Evolutionary conservation across 1,139 yeast species (phyloP).

Genomic region (Citeromyces siamensis): DNA sequence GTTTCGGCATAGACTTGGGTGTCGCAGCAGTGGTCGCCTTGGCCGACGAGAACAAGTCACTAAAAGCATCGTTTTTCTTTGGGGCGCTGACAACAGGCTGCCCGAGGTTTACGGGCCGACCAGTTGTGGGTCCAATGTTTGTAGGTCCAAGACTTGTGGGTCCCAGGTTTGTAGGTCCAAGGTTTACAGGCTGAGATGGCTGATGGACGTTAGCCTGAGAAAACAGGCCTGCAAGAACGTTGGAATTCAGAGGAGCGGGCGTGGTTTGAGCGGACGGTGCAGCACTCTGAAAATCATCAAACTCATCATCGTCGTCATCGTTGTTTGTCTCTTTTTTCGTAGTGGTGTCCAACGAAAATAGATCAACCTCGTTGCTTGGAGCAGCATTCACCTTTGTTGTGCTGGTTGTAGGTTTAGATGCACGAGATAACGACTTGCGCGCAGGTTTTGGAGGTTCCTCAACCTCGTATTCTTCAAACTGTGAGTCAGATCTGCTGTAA

Average conservation of each 20-base stretch:
- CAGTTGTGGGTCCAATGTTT: constrained; percentile 11
- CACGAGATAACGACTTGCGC: constrained; percentile 6
- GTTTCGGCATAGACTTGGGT: constrained; percentile 10
- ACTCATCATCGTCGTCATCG: constrained; percentile 75
- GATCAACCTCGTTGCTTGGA: constrained; percentile 30
- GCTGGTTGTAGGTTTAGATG: constrained; percentile 22
- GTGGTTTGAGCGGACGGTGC: constrained; percentile 24
- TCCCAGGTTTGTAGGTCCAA: neutral
- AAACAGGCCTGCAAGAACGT: constrained; percentile 27
- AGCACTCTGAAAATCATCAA: constrained; percentile 91
- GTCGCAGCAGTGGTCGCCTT: too few species aligned
- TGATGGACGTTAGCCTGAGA: constrained; percentile 7
- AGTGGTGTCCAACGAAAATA: constrained; percentile 39
- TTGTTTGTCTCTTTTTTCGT: constrained; percentile 13
- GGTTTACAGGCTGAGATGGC: constrained; percentile 6
- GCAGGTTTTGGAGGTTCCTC: constrained; percentile 21
- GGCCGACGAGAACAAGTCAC: constrained; percentile 68
- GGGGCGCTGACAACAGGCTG: constrained; percentile 20
- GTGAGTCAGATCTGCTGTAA: constrained; percentile 17
- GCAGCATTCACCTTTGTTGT: constrained; percentile 21
- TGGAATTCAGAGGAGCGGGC: constrained; percentile 18
- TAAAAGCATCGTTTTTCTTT: constrained; percentile 60
- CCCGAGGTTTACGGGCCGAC: constrained; percentile 9
- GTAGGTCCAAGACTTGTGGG: constrained; percentile 8
- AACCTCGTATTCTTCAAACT: constrained; percentile 65